These are phyloP conservation scores for Pyrus hybrid DNA, from an alignment of 331 rosid species.

Conservation along the genomic window DNA sequence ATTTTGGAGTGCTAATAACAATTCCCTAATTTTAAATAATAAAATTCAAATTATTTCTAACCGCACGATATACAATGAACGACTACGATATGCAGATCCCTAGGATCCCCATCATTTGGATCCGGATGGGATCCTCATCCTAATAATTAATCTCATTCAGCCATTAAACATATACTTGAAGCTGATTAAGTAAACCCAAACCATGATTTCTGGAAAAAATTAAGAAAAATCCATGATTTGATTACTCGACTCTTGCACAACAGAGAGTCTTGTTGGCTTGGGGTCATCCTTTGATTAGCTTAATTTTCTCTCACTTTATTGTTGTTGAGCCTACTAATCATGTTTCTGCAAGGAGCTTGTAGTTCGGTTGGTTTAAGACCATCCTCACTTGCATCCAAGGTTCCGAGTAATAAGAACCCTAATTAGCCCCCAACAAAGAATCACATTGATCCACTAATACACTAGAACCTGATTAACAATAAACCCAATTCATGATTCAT, in stretches of 20 bases:
- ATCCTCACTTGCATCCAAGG: too few relatives aligned
- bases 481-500: not conserved
- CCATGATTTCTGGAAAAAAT: not conserved
- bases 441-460: not conserved
- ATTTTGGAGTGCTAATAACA: too few relatives aligned
- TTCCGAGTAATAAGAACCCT: too few relatives aligned
- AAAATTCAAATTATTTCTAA: too few relatives aligned
- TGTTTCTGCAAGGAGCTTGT: too few relatives aligned
- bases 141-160: too few relatives aligned
- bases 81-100: too few relatives aligned
- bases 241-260: not conserved
- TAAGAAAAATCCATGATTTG: not conserved
- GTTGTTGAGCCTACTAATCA: not conserved
- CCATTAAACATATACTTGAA: not conserved
- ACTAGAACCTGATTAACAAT: not conserved
- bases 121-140: too few relatives aligned
- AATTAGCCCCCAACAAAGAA: not conserved
- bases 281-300: not conserved
- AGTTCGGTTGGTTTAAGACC: too few relatives aligned
- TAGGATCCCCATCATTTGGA: too few relatives aligned
- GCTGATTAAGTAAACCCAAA: too few relatives aligned
- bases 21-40: too few relatives aligned
- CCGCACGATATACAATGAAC: accelerated
- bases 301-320: not conserved
- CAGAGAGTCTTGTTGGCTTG: not conserved